Percentiles rank a stretch among this genome's conserved stretches.
Evolutionary conservation across 108 stramenopile species (phyloP).

Genomic region (Cyclotella cryptica): DNA sequence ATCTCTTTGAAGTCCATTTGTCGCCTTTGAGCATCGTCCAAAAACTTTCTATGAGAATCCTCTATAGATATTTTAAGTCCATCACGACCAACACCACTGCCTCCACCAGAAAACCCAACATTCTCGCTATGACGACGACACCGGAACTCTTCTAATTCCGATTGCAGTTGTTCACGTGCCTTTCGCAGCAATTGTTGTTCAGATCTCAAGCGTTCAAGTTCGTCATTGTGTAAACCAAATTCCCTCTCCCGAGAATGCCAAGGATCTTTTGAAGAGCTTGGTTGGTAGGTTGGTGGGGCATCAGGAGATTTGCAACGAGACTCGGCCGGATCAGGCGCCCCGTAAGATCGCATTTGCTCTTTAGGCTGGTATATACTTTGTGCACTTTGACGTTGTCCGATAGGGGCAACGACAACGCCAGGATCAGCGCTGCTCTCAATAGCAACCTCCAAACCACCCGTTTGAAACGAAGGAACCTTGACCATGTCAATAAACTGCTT

Average conservation of each 20-base stretch:
- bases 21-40: not conserved
- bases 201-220: not conserved
- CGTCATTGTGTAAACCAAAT: not conserved
- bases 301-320: too few species aligned
- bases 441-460: not conserved
- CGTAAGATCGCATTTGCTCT: too few species aligned
- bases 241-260: not conserved
- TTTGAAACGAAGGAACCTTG: slow-evolving; percentile 9
- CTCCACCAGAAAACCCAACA: not conserved
- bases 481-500: slow-evolving; percentile 2
- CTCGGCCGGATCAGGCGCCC: too few species aligned
- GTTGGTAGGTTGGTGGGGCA: too few species aligned
- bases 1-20: not conserved
- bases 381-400: not conserved
- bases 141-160: not conserved
- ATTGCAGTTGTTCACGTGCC: slow-evolving; percentile 4
- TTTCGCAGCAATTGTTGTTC: not conserved
- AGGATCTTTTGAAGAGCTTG: too few species aligned
- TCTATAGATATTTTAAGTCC: too few species aligned
- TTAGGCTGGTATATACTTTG: not conserved
- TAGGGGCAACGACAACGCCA: not conserved
- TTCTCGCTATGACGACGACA: not conserved
- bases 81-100: not conserved
- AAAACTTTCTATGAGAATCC: too few species aligned
- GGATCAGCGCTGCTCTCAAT: not conserved